phyloP scores from a whole-genome alignment of 345 rosid species.

The Crucihimalaya himalaica region DNA sequence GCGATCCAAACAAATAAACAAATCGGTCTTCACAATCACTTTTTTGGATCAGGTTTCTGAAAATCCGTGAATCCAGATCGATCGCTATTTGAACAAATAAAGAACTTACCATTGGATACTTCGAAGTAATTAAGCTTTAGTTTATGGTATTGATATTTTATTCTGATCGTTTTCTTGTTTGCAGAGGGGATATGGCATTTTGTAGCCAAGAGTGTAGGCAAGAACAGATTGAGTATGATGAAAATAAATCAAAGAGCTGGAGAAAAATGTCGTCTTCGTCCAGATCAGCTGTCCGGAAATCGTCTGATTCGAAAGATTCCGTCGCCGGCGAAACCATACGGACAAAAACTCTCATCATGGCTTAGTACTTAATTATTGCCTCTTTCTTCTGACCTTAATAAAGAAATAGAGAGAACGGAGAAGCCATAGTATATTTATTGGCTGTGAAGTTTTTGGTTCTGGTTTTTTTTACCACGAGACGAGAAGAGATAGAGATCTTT shows the following conservation, averaged over 20 bases:
- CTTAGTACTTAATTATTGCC: slow-evolving; percentile 18
- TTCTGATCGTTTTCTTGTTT: slow-evolving; percentile 3
- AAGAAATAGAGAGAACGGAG: slow-evolving; percentile 14
- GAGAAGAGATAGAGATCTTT: background rate
- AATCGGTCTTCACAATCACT: no score
- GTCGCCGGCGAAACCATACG: slow-evolving; percentile 44
- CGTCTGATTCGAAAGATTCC: slow-evolving; percentile 44
- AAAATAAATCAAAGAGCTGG: slow-evolving; percentile 51
- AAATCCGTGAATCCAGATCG: no score
- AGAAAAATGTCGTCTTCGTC: slow-evolving; percentile 48
- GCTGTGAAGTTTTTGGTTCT: slow-evolving; percentile 19
- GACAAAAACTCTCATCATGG: slow-evolving; percentile 56
- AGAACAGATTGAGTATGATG: slow-evolving; percentile 79
- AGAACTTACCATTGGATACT: background rate
- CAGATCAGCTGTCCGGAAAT: slow-evolving; percentile 46
- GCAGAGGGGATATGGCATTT: slow-evolving; percentile 38
- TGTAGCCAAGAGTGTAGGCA: slow-evolving; percentile 84
- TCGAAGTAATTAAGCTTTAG: background rate
- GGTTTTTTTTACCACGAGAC: background rate
- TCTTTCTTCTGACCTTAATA: background rate
- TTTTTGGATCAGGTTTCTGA: no score
- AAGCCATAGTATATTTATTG: slow-evolving; percentile 10
- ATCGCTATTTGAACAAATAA: background rate
- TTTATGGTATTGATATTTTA: background rate
- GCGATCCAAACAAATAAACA: background rate